Base-by-base conservation (phyloP, 345 rosid genomes). In the Eucalyptus leucophloia region DNA sequence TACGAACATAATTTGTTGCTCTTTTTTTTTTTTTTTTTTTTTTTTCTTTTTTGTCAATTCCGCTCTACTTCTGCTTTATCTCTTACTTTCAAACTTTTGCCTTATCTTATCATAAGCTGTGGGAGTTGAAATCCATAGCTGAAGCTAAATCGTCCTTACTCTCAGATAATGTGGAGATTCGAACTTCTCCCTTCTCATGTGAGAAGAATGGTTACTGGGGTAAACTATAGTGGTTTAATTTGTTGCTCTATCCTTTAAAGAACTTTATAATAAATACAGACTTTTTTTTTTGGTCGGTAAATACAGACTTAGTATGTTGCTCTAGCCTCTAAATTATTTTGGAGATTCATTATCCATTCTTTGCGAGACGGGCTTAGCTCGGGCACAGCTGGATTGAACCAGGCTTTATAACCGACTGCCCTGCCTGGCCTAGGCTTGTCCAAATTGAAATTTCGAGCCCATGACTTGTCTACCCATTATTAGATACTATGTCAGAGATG, bases 31-130 rank as follows among this genome's bases (percentile, higher is more conserved):
- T 44, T 44, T 51, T 17, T 12, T 47, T 47, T 42, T 42, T 42
- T 42, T 42, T 40, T 40, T 40, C 5, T 42, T 42, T 47, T 51
- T 17, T 0, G 2, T 53, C 58, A 19, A 8, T 53, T 0, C 0
- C 1, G 1, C 5, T 53, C 0, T 19, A 53, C 0, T 53, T 1
- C 0, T 53, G 4, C 11, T 53, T 53, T 53, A 53, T 0, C 0
- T 53, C 5, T 53, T 1, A 53, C 26, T 53, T 53, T 53, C 4
- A 21, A 0, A 53, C 11, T 21, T 53, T 53, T 51, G 9, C 2
- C 5, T 47, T 47, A 47, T 12, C 49, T 47, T 4, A 47, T 12
- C 14, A 12, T 47, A 47, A 12, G 5, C 1, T 47, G 2, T 51
- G 4, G 4, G 26, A 53, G 11, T 19, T 53, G 5, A 53, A 53